These are phyloP conservation scores for Sarcocystis neurona DNA, from an alignment of 169 alveolate genomes.

Conservation along the genomic window DNA sequence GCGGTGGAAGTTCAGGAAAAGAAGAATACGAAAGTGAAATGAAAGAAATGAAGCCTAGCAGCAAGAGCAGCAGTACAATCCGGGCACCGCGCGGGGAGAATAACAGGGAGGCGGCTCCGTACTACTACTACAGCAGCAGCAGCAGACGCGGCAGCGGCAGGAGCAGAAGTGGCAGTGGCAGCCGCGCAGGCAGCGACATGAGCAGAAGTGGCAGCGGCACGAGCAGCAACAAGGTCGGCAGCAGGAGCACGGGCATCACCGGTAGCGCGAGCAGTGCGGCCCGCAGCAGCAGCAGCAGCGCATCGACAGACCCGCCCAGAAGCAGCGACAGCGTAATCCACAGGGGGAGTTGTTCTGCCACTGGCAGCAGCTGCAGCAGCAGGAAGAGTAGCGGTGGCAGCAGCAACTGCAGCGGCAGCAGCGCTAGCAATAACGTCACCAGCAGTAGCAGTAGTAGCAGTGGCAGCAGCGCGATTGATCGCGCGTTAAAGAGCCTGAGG, in stretches of 20 bases:
- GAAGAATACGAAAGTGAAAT: too few relatives aligned
- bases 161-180: neutral
- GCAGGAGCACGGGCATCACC: neutral
- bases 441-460: neutral
- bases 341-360: too few relatives aligned
- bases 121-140: too few relatives aligned
- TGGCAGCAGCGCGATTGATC: neutral
- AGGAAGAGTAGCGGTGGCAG: neutral
- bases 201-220: neutral
- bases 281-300: neutral
- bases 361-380: neutral
- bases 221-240: neutral
- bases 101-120: too few relatives aligned
- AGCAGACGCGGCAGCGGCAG: neutral
- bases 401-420: neutral
- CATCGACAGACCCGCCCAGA: neutral
- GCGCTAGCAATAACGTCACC: neutral
- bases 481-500: too few relatives aligned
- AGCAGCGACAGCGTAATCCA: neutral
- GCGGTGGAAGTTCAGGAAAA: neutral
- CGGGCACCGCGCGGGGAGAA: too few relatives aligned
- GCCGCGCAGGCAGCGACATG: neutral
- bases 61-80: too few relatives aligned
- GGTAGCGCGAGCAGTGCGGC: neutral
- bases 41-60: too few relatives aligned